These are phyloP conservation scores for Neurospora africana DNA, from an alignment of 495 filamentous ascomycete genomes.

Conservation along the genomic window DNA sequence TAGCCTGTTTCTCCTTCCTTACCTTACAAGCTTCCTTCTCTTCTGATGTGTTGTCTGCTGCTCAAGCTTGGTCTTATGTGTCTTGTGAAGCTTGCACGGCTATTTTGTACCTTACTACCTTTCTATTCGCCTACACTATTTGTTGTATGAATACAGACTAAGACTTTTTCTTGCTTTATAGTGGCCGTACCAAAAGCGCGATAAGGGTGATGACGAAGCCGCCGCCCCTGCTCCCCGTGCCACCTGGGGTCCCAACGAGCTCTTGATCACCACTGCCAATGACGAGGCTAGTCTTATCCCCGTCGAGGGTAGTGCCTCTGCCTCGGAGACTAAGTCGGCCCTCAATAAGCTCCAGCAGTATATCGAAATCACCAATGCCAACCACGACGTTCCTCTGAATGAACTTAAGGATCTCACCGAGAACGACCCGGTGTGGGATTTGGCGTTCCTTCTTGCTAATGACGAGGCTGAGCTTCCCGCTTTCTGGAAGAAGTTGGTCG, in stretches of 20 bases:
- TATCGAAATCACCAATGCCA: constrained; percentile 14
- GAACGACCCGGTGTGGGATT: constrained; percentile 58
- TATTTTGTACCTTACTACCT: constrained; percentile 17
- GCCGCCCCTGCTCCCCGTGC: constrained; percentile 52
- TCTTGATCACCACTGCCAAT: constrained; percentile 49
- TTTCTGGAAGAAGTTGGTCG: constrained; percentile 57
- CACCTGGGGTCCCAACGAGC: constrained; percentile 66
- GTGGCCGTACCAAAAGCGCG: constrained; percentile 77
- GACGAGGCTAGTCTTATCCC: constrained; percentile 15
- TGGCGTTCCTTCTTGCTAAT: constrained; percentile 83
- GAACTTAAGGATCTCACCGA: constrained; percentile 25
- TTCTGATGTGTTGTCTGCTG: constrained; percentile 11
- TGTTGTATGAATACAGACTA: constrained; percentile 24
- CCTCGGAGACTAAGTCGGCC: constrained; percentile 1
- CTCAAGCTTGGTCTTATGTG: background rate
- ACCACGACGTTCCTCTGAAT: constrained; percentile 12
- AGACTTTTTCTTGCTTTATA: constrained; percentile 42
- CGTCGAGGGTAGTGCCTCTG: constrained; percentile 6
- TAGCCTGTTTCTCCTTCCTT: constrained; percentile 62
- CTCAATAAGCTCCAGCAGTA: constrained; percentile 21
- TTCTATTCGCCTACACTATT: constrained; percentile 10
- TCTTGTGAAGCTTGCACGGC: constrained; percentile 3
- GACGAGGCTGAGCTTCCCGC: constrained; percentile 45
- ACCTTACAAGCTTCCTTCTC: constrained; percentile 30
- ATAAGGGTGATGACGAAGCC: constrained; percentile 51